Conservation (phyloP, 495 filamentous ascomycete genomes). For the Chaetomidium leptoderma region DNA sequence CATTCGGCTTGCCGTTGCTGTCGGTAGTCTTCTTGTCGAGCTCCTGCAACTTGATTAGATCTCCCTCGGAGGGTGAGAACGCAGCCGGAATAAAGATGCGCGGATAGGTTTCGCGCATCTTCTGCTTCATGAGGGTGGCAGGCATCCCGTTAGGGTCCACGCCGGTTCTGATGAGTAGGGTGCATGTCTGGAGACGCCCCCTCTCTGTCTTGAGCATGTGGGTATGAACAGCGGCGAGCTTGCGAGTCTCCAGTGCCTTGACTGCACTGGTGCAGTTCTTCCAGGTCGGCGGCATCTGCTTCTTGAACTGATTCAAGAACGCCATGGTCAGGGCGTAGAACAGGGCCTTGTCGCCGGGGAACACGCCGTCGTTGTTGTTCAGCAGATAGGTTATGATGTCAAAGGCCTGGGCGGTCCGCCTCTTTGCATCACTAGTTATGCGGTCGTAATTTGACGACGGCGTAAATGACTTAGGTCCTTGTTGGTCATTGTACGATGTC, state of each 20-base stretch:
- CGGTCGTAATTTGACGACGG: conserved; percentile 24
- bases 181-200: conserved; percentile 23
- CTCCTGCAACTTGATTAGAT: conserved; percentile 29
- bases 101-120: conserved; percentile 42
- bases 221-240: conserved; percentile 27
- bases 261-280: conserved; percentile 49
- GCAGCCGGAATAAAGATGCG: conserved; percentile 40
- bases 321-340: conserved; percentile 67
- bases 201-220: conserved; percentile 30
- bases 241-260: conserved; percentile 25
- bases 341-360: conserved; percentile 67
- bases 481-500: background rate
- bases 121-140: conserved; percentile 32
- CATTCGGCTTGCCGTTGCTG: conserved; percentile 22
- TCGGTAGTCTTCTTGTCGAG: conserved; percentile 18
- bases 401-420: conserved; percentile 34
- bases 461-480: conserved; percentile 21
- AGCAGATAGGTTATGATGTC: conserved; percentile 68
- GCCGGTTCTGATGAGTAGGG: conserved; percentile 26
- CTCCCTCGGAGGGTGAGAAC: conserved; percentile 40
- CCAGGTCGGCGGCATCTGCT: conserved; percentile 31
- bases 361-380: conserved; percentile 64
- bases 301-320: conserved; percentile 46
- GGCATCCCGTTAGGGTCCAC: conserved; percentile 24
- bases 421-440: conserved; percentile 27